These are phyloP conservation scores for Ceratopteris richardii DNA, from an alignment of 75 land plant species.

Conservation along the genomic window DNA sequence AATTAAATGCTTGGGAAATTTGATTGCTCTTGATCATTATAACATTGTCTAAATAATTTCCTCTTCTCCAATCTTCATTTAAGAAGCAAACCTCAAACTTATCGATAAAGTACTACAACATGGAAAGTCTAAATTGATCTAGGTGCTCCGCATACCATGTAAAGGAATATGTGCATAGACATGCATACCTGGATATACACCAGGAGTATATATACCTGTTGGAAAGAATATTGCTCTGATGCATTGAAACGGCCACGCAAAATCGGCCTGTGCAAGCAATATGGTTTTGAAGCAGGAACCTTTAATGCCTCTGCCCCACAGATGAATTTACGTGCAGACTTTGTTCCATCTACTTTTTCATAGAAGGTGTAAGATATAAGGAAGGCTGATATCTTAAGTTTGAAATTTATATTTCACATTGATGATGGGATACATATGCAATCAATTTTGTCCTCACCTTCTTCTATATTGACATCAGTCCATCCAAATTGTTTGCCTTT, in stretches of 20 bases:
- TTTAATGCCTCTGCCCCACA: slow-evolving; percentile 77
- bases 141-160: too few relatives aligned
- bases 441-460: background rate
- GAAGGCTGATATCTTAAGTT: background rate
- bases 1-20: too few relatives aligned
- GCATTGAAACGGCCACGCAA: slow-evolving; percentile 79
- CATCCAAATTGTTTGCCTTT: too few relatives aligned
- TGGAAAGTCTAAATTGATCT: too few relatives aligned
- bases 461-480: too few relatives aligned
- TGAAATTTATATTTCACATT: background rate
- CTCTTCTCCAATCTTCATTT: background rate
- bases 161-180: too few relatives aligned
- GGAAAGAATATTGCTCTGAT: slow-evolving; percentile 62
- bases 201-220: slow-evolving; percentile 92
- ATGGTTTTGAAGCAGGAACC: slow-evolving; percentile 68
- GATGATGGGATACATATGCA: background rate
- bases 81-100: too few relatives aligned
- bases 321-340: slow-evolving; percentile 39
- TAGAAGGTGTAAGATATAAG: background rate
- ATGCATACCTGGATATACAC: too few relatives aligned
- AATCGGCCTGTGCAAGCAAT: slow-evolving; percentile 60
- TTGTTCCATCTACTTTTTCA: background rate
- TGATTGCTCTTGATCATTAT: too few relatives aligned
- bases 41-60: background rate
- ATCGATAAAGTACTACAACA: too few relatives aligned